Evolutionary conservation across 1,284 basidiomycete genomes (phyloP), one percentile per base, ranked within the genome.

Genomic region (Cryptococcus jaspeensis): DNA sequence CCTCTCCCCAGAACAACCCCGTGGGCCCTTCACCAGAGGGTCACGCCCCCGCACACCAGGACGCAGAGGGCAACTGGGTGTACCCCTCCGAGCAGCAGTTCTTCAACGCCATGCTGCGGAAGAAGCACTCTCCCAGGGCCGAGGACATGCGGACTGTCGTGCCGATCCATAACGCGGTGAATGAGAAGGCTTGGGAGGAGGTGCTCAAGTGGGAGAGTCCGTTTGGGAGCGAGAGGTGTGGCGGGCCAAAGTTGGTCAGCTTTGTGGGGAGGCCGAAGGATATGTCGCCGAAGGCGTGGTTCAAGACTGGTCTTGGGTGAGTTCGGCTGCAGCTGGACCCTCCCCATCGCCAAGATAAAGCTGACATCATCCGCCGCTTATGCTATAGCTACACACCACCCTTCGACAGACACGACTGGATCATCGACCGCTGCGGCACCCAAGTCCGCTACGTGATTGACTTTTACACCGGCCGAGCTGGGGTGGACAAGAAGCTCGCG

Each of bases 31-130:
- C 52, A 2, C 28, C 52, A 43, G 4, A 23, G 16, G 22, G 13
- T 15, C 45, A 50, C 15, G 48, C 57, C 22, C 39, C 54, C 36
- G 46, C 52, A 22, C 49, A 64, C n/a, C 52, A 55, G 22, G 64
- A 63, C 50, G 54, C 53, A 18, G 58, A 82, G 44, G 72, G 72
- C 13, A 88, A 92, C 59, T 99, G 95, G 95, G 90, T 97, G 35
- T 99, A 99, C 77, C 95, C 95, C n/a, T 98, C 95, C 12, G 90
- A 97, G 69, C 85, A 88, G 16, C 95, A 98, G 78, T 99, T 99
- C 82, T 99, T 90, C 78, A 83, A 88, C 22, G 96, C 96, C 8
- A 93, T 99, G 87, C 84, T 87, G 59, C 86, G 95, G 57, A 99
- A 99, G 79, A 85, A 96, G 71, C 89, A 95, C 74, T 85, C 88